These are phyloP conservation scores for Takakia lepidozioides DNA, from an alignment of 225 moss, liverwort and hornwort species.

Conservation along the genomic window DNA sequence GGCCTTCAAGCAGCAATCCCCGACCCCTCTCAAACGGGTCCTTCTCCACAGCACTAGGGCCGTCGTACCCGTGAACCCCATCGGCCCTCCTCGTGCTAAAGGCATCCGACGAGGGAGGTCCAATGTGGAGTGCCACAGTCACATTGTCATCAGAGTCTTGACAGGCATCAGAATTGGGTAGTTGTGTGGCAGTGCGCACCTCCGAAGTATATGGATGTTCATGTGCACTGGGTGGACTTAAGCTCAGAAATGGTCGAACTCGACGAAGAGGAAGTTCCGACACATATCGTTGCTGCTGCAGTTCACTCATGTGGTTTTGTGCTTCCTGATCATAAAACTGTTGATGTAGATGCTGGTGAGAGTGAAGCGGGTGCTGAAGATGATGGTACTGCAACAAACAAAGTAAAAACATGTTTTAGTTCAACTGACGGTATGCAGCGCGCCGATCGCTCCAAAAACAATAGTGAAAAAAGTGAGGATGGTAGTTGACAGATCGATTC, in stretches of 20 bases:
- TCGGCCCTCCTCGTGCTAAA: conserved; percentile 31
- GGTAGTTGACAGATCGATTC: too few relatives aligned
- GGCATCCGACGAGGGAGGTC: conserved; percentile 57
- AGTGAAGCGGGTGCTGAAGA: conserved; percentile 22
- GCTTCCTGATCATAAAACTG: conserved; percentile 64
- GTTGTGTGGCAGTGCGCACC: conserved; percentile 68
- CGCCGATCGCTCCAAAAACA: too few relatives aligned
- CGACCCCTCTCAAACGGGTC: conserved; percentile 73
- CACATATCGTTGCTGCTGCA: conserved; percentile 34
- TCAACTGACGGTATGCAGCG: too few relatives aligned
- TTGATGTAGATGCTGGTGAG: conserved; percentile 36
- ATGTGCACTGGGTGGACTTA: conserved; percentile 66
- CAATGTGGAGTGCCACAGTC: conserved; percentile 80
- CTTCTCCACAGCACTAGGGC: conserved; percentile 39
- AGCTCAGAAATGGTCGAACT: conserved; percentile 73
- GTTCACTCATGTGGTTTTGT: conserved; percentile 42
- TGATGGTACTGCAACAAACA: conserved; percentile 23
- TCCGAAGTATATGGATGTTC: conserved; percentile 21
- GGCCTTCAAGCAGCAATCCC: conserved; percentile 66
- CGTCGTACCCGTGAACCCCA: conserved; percentile 30
- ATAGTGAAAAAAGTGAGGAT: too few relatives aligned
- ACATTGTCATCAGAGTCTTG: conserved; percentile 73
- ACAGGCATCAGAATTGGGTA: conserved; percentile 32
- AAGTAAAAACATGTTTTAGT: too few relatives aligned
- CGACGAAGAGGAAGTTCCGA: conserved; percentile 26